phyloP scores from a whole-genome alignment of 2,329 filamentous ascomycete species.

The Calonectria montana region DNA sequence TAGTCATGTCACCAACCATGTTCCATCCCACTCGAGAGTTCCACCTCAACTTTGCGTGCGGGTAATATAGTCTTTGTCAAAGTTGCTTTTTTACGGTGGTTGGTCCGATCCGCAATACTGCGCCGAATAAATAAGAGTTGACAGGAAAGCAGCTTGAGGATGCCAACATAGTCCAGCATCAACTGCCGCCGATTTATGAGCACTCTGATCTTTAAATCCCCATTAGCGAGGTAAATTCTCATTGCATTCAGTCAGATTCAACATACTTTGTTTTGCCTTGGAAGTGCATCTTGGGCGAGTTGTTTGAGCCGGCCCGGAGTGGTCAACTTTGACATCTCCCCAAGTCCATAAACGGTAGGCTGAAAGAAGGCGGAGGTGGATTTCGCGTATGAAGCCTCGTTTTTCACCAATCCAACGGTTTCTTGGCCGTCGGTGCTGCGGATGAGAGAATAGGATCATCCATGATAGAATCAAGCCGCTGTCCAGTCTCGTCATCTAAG shows the following conservation, averaged over 20 bases:
- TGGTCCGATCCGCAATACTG: background rate
- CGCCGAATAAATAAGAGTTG: background rate
- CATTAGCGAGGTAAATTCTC: background rate
- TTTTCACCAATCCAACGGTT: conserved; percentile 54
- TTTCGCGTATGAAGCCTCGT: background rate
- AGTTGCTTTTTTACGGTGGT: background rate
- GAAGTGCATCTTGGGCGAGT: background rate
- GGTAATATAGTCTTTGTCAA: background rate
- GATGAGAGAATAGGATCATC: conserved; percentile 44
- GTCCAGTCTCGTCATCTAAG: conserved; percentile 47
- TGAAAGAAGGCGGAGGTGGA: too few species aligned
- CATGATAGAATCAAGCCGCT: conserved; percentile 41
- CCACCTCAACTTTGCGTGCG: background rate
- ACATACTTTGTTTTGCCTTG: background rate
- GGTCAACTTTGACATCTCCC: background rate
- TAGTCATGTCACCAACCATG: background rate
- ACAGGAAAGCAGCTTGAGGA: background rate
- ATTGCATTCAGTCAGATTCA: background rate
- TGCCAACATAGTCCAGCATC: background rate
- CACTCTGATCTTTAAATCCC: too few species aligned
- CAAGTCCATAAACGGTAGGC: background rate
- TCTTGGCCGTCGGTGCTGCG: conserved; percentile 41
- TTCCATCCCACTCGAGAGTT: background rate
- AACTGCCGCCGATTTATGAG: background rate
- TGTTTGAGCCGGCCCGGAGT: background rate